A percentile compares a stretch with the other conserved stretches of the same genome.
These are phyloP conservation scores for Anisogramma anomala DNA, from an alignment of 2,329 filamentous ascomycete genomes.

Conservation along the genomic window DNA sequence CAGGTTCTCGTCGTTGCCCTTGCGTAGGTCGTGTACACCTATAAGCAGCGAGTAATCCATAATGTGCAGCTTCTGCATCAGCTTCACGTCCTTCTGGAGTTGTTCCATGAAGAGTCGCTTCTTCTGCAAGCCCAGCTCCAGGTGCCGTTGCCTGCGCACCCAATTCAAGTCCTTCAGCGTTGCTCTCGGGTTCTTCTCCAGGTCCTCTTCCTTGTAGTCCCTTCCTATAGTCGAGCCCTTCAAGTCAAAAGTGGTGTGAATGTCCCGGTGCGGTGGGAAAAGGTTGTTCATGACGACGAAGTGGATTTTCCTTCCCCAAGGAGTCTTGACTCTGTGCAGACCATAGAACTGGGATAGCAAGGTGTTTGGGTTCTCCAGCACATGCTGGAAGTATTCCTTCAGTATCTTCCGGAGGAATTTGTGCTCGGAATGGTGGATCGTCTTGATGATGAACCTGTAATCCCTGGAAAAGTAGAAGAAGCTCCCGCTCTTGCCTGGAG, in stretches of 20 bases:
- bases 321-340: slow-evolving; percentile 93
- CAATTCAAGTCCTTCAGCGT: slow-evolving; percentile 97
- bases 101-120: slow-evolving; percentile 82
- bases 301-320: slow-evolving; percentile 95
- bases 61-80: slow-evolving; percentile 81
- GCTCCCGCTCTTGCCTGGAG: slow-evolving; percentile 93
- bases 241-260: slow-evolving; percentile 91
- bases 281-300: slow-evolving; percentile 99
- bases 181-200: slow-evolving; percentile 79
- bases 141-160: slow-evolving; percentile 70
- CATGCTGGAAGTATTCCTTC: slow-evolving; percentile 87
- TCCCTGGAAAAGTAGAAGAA: slow-evolving; percentile 99
- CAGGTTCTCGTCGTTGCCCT: slow-evolving; percentile 91
- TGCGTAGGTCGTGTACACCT: slow-evolving; percentile 80
- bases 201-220: slow-evolving; percentile 78
- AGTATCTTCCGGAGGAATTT: slow-evolving; percentile 75
- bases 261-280: slow-evolving; percentile 93
- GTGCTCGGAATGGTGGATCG: slow-evolving; percentile 91
- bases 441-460: slow-evolving; percentile 99
- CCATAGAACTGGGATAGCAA: slow-evolving; percentile 96
- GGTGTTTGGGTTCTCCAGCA: slow-evolving; percentile 84
- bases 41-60: slow-evolving; percentile 98
- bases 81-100: slow-evolving; percentile 71
- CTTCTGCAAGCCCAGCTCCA: slow-evolving; percentile 83
- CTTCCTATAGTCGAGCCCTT: slow-evolving; percentile 93